A percentile compares a stretch with the other conserved stretches of the same genome.
Conservation (phyloP, 179 eudicot species). For the Heliamphora pulchella region DNA sequence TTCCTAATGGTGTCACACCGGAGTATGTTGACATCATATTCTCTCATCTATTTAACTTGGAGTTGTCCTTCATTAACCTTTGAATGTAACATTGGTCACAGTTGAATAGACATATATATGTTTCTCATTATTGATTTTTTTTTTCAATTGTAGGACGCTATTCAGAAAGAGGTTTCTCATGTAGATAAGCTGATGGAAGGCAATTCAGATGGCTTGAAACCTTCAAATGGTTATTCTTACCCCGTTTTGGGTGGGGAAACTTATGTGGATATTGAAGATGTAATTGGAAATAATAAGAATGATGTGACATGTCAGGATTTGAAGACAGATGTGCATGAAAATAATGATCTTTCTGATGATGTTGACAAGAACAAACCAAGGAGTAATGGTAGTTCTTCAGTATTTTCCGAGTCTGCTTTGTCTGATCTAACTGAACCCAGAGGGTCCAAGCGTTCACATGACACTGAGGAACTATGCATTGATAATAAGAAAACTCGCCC, state of each 20-base stretch:
- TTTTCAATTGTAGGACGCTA: slow-evolving; percentile 28
- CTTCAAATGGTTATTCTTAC: neutral
- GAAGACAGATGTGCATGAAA: slow-evolving; percentile 21
- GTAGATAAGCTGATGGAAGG: slow-evolving; percentile 17
- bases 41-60: neutral
- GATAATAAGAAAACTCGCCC: slow-evolving; percentile 40
- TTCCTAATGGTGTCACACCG: neutral
- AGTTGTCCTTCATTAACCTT: neutral
- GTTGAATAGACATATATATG: neutral
- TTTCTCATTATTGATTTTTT: slow-evolving; percentile 2
- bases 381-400: slow-evolving; percentile 24
- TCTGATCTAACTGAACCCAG: slow-evolving; percentile 29
- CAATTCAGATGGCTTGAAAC: slow-evolving; percentile 17
- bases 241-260: slow-evolving; percentile 16
- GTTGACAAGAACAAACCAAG: slow-evolving; percentile 15
- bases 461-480: slow-evolving; percentile 30
- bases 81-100: neutral
- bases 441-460: slow-evolving; percentile 44
- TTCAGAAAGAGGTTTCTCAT: slow-evolving; percentile 21
- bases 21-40: neutral
- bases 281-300: slow-evolving; percentile 7
- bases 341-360: slow-evolving; percentile 21
- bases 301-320: slow-evolving; percentile 19
- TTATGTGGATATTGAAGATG: slow-evolving; percentile 19
- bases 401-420: slow-evolving; percentile 22